Percentiles rank a stretch among this genome's conserved stretches.
phyloP scores from a whole-genome alignment of 2,329 filamentous ascomycete species.

The Monosporascus sp. region DNA sequence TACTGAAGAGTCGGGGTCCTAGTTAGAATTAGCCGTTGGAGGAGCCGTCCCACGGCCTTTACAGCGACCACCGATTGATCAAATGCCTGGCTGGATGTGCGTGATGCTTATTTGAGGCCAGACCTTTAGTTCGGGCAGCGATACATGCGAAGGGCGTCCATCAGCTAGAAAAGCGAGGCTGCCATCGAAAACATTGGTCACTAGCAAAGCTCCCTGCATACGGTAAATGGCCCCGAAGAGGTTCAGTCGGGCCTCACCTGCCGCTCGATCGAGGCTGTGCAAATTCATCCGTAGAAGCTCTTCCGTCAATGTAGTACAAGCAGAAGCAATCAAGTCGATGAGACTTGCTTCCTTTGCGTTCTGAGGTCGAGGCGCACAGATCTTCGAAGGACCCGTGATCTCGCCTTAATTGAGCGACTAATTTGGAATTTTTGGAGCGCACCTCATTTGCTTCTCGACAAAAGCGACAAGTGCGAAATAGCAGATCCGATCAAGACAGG shows the following conservation, averaged over 20 bases:
- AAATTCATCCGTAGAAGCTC: background rate
- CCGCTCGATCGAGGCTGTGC: background rate
- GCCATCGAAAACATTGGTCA: background rate
- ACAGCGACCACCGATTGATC: background rate
- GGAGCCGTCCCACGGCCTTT: too few relatives aligned
- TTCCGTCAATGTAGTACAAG: background rate
- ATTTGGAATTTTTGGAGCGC: background rate
- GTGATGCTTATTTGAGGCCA: background rate
- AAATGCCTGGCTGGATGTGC: background rate
- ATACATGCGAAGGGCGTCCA: background rate
- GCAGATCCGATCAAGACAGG: background rate
- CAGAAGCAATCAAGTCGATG: too few relatives aligned
- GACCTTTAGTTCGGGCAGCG: background rate
- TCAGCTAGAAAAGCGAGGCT: background rate
- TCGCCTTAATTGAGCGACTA: too few relatives aligned
- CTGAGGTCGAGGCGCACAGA: background rate
- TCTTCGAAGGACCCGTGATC: background rate
- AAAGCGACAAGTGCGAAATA: background rate
- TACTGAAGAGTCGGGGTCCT: too few relatives aligned
- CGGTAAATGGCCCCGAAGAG: background rate
- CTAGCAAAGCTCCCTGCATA: background rate
- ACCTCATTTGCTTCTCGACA: background rate
- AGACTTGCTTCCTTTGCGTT: background rate
- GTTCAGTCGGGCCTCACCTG: background rate
- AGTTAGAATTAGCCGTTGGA: too few relatives aligned